A percentile compares a stretch with the other conserved stretches of the same genome.
These are phyloP conservation scores for Gracilaria caudata DNA, from an alignment of 23 red algal species.

Conservation along the genomic window DNA sequence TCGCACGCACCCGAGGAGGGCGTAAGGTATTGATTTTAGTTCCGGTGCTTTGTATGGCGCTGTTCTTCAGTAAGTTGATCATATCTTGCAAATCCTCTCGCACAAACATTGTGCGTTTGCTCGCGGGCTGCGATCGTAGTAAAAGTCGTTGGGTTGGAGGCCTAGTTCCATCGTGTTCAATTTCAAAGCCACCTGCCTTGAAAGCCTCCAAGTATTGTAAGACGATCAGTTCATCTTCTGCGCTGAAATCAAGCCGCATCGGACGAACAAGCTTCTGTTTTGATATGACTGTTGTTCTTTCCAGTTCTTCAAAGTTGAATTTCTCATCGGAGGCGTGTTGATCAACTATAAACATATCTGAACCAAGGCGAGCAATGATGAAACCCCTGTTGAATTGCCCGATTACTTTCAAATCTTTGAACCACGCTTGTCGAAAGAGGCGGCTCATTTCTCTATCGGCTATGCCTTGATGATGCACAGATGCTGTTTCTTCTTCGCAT, in stretches of 20 bases:
- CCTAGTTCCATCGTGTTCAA: conserved; percentile 25
- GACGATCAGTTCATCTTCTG: conserved; percentile 83
- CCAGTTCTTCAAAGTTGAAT: conserved; percentile 86
- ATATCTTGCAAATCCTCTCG: conserved; percentile 83
- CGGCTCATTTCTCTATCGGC: conserved; percentile 74
- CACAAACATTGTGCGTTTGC: conserved; percentile 76
- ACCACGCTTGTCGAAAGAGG: conserved; percentile 77
- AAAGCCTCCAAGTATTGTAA: conserved; percentile 57
- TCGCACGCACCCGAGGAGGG: conserved; percentile 69
- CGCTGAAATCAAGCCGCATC: conserved; percentile 58
- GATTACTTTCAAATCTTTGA: conserved; percentile 74
- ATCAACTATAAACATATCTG: conserved; percentile 92
- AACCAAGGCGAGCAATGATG: conserved; percentile 62
- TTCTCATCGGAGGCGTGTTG: conserved; percentile 99
- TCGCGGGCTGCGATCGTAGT: conserved; percentile 65
- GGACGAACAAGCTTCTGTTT: conserved; percentile 73
- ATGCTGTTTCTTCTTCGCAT: neutral
- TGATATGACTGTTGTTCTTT: conserved; percentile 29
- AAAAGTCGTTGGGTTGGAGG: conserved; percentile 70
- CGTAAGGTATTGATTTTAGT: conserved; percentile 15
- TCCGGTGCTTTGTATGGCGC: neutral
- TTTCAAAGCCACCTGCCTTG: conserved; percentile 64
- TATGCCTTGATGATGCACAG: conserved; percentile 4
- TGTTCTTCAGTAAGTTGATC: conserved; percentile 53
- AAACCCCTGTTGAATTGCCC: conserved; percentile 98